phyloP scores from a whole-genome alignment of 1,284 basidiomycete genomes.

The Phellopilus nigrolimitatus region DNA sequence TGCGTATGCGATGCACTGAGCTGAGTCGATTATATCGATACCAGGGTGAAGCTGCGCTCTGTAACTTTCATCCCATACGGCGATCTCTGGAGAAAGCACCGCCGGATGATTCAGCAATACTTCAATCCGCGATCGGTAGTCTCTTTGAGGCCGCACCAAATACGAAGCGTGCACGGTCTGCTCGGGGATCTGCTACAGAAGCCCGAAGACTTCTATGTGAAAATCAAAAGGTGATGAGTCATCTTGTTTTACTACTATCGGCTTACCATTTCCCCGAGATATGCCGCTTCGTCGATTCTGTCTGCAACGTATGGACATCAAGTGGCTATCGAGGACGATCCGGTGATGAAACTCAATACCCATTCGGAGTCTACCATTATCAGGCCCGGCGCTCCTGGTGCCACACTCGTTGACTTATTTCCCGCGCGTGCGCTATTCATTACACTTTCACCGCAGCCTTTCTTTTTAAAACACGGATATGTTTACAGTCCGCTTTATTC shows the following conservation, averaged over 20 bases:
- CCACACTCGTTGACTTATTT: slow-evolving; percentile 13
- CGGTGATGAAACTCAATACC: slow-evolving; percentile 21
- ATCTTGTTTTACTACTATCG: slow-evolving; percentile 2
- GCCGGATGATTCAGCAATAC: slow-evolving; percentile 29
- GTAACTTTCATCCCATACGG: slow-evolving; percentile 28
- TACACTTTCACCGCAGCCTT: neutral
- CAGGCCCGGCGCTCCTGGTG: slow-evolving; percentile 11
- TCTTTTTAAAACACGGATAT: neutral
- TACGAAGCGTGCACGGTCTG: slow-evolving; percentile 25
- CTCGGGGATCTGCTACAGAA: slow-evolving; percentile 24
- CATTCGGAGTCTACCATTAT: slow-evolving; percentile 3
- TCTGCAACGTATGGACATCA: slow-evolving; percentile 14
- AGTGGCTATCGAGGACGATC: slow-evolving; percentile 27
- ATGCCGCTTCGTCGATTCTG: slow-evolving; percentile 12
- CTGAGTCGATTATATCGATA: no score
- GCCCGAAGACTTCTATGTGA: slow-evolving; percentile 25
- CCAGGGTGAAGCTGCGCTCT: slow-evolving; percentile 14
- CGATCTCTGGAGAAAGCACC: slow-evolving; percentile 29
- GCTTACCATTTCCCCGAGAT: neutral
- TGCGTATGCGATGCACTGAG: neutral
- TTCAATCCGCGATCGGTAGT: slow-evolving; percentile 24
- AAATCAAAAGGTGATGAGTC: slow-evolving; percentile 25
- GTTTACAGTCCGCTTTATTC: slow-evolving; percentile 11
- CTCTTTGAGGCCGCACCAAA: slow-evolving; percentile 26
- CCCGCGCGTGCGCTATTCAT: slow-evolving; percentile 9